Evolutionary conservation across 108 stramenopile genomes (phyloP), one percentile per base, ranked within the genome.

Genomic region (Nannochloropsis salina): DNA sequence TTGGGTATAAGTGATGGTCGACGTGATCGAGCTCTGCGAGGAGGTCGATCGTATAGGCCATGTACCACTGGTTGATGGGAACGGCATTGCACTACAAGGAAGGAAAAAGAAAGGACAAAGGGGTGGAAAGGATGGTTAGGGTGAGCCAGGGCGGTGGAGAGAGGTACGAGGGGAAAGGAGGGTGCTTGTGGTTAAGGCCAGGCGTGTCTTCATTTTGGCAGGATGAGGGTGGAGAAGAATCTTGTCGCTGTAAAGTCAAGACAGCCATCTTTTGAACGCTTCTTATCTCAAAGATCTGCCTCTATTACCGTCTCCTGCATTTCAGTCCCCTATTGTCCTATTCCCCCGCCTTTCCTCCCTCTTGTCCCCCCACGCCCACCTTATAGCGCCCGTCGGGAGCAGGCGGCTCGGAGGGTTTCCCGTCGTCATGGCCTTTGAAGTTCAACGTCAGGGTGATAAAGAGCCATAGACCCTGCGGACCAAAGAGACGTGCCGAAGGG

Each of bases 351-450:
- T 8, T 74, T 6, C 61, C 61, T 74, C 61, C 61, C 61, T 74
- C 61, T n/a, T 8, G 15, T n/a, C 61, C 61, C n/a, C 8, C 61
- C 5, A n/a, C 61, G 4, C 6, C 6, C 6, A 74, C 61, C 61
- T 74, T 74, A n/a, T 74, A 74, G 3, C 61, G 61, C 4, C 61
- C 61, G 6, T 74, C n/a, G 61, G 61, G 20, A 0, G 61, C 61
- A 1, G 61, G 61, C 61, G 61, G 61, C 61, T 74, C 61, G 61
- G 61, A 74, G 8, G 61, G 61, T n/a, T 74, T 74, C 20, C 61
- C 61, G 8, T 74, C 61, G 61, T 74, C 61, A n/a, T 74, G 61
- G 2, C 61, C 61, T n/a, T 74, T 74, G 61, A 74, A 74, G n/a
- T 74, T 74, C 15, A 74, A n/a, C 61, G n/a, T 74, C 20, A 74